Conservation (phyloP, 192 early-diverging fungal species). For the Coemansia sp. region DNA sequence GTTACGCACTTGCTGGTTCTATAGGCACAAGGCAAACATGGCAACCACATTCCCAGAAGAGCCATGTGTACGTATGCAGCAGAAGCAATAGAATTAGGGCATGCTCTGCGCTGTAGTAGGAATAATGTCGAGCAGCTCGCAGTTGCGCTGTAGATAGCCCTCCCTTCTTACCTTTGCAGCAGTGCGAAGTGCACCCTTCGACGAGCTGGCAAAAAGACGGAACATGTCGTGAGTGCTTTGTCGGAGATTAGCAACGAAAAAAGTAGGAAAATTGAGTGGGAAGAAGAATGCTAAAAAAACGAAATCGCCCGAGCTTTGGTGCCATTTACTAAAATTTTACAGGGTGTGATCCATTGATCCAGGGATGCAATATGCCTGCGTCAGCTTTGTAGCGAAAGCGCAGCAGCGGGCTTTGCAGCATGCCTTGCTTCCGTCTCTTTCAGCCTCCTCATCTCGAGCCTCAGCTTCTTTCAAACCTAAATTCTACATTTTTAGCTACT, state of each 20-base stretch:
- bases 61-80: background rate
- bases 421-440: background rate
- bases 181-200: constrained; percentile 46
- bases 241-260: background rate
- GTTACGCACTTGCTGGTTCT: constrained; percentile 71
- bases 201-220: constrained; percentile 49
- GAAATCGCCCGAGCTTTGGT: background rate
- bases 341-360: background rate
- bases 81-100: background rate
- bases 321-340: background rate
- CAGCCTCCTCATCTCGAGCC: background rate
- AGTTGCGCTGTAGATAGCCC: background rate
- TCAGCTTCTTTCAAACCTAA: background rate
- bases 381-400: background rate
- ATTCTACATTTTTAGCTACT: background rate
- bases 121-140: background rate
- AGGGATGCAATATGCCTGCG: background rate
- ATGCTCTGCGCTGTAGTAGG: background rate
- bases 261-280: background rate
- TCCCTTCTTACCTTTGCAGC: constrained; percentile 37
- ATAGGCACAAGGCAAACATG: constrained; percentile 1
- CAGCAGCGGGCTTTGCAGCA: background rate
- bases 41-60: background rate
- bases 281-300: background rate
- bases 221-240: constrained; percentile 32